Evolutionary conservation across 306 rosid species (phyloP).

Genomic region (Vicia faba): DNA sequence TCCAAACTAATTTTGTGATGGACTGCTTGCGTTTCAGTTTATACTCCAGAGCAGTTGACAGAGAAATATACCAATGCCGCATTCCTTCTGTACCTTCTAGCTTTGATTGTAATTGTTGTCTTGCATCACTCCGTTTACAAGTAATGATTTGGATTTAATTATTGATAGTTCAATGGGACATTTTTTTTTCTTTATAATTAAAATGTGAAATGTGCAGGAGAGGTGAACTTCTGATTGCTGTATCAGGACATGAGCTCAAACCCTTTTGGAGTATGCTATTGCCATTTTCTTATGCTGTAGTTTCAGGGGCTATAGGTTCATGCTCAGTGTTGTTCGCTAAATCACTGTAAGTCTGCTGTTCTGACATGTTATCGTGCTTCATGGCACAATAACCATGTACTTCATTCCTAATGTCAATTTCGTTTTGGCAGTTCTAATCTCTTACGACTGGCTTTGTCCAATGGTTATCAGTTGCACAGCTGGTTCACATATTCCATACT

Average conservation of each 20-base stretch:
- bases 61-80: slow-evolving; percentile 87
- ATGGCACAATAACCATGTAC: slow-evolving; percentile 3
- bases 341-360: slow-evolving; percentile 81
- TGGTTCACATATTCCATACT: slow-evolving; percentile 96
- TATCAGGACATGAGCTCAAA: slow-evolving; percentile 79
- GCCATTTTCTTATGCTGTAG: slow-evolving; percentile 95
- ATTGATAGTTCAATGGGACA: slow-evolving; percentile 2
- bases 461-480: slow-evolving; percentile 84
- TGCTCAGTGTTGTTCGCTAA: slow-evolving; percentile 98
- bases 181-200: slow-evolving; percentile 19
- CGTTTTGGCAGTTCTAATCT: slow-evolving; percentile 69
- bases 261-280: slow-evolving; percentile 86
- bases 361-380: slow-evolving; percentile 30
- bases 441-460: slow-evolving; percentile 84
- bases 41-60: slow-evolving; percentile 90
- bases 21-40: slow-evolving; percentile 63
- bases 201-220: slow-evolving; percentile 59
- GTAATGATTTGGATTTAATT: slow-evolving; percentile 48
- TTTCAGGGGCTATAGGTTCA: slow-evolving; percentile 98
- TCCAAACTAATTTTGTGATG: slow-evolving; percentile 33
- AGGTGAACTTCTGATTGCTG: slow-evolving; percentile 71
- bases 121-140: slow-evolving; percentile 81
- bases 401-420: slow-evolving; percentile 15
- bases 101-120: slow-evolving; percentile 72
- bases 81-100: slow-evolving; percentile 84